Conservation (phyloP, 2,329 filamentous ascomycete genomes). For the Elsinoe arachidis region DNA sequence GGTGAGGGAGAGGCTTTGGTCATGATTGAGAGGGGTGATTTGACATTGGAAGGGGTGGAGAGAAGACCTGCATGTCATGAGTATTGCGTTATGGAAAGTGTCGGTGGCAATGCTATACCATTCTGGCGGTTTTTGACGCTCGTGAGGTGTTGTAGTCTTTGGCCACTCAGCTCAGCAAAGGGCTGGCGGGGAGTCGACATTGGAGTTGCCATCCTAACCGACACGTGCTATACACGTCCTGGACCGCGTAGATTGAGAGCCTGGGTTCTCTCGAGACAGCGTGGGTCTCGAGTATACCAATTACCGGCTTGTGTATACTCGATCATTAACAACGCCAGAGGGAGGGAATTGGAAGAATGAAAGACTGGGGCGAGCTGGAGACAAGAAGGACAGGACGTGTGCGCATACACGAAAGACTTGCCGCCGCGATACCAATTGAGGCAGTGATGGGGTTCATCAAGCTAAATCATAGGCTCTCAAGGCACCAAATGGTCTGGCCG, state of each 20-base stretch:
- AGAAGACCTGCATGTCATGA: conserved; percentile 13
- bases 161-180: conserved; percentile 62
- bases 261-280: not conserved
- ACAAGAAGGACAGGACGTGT: conserved; percentile 5
- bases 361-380: not conserved
- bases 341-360: conserved; percentile 3
- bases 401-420: not conserved
- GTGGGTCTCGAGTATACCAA: not conserved
- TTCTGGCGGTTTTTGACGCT: conserved; percentile 71
- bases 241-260: not conserved
- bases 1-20: conserved; percentile 21
- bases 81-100: conserved; percentile 10
- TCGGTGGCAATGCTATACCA: conserved; percentile 32
- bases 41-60: conserved; percentile 20
- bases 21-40: conserved; percentile 22
- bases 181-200: conserved; percentile 50
- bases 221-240: not conserved
- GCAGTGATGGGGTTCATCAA: conserved; percentile 2
- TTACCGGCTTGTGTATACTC: not conserved
- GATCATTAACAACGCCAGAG: not conserved
- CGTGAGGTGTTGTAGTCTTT: conserved; percentile 61
- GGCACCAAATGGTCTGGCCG: not conserved
- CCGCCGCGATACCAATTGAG: conserved; percentile 12
- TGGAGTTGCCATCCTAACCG: conserved; percentile 23
- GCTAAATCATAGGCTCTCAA: not conserved